Conservation (phyloP, 148 eudicot species). For the Salicornia ramosissima region DNA sequence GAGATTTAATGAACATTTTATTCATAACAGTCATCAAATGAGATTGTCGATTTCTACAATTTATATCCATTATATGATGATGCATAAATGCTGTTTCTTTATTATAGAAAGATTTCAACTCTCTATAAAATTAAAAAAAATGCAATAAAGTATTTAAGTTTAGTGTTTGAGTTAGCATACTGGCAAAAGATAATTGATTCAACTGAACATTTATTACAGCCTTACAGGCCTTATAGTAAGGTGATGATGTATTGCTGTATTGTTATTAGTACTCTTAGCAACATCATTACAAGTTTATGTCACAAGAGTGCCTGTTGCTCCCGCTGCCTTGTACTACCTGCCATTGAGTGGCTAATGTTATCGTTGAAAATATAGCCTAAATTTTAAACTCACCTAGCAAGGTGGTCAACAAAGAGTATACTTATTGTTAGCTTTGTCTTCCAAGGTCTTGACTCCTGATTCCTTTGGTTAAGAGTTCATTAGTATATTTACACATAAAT, state of each 20-base stretch:
- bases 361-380: not conserved
- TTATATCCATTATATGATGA: too few species aligned
- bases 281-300: not conserved
- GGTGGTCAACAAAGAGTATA: not conserved
- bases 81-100: too few species aligned
- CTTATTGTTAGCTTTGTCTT: not conserved
- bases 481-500: not conserved
- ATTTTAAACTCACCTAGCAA: not conserved
- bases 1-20: too few species aligned
- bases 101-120: too few species aligned
- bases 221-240: not conserved
- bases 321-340: not conserved
- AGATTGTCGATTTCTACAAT: too few species aligned
- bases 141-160: too few species aligned
- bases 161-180: not conserved
- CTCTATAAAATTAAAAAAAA: too few species aligned
- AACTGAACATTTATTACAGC: not conserved
- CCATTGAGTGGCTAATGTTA: not conserved
- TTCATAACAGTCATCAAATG: too few species aligned
- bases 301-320: not conserved
- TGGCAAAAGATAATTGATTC: slow-evolving; percentile 2
- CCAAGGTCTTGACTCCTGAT: not conserved
- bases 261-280: not conserved
- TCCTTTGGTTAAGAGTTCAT: not conserved
- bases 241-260: not conserved